These are phyloP conservation scores for Monilinia polystroma DNA, from an alignment of 2,329 filamentous ascomycete species.

Conservation along the genomic window DNA sequence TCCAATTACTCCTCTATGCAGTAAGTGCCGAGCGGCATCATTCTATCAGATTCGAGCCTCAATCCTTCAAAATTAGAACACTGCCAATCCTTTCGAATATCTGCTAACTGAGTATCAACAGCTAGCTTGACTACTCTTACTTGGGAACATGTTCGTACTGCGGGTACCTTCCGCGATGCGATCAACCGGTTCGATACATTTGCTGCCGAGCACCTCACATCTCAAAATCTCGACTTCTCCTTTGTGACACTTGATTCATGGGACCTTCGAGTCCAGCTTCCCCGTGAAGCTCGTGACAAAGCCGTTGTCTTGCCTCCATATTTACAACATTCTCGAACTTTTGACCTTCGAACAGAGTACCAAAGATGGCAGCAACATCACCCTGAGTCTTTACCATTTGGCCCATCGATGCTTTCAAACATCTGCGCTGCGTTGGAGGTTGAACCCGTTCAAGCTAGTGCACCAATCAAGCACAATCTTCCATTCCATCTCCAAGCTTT, in stretches of 20 bases:
- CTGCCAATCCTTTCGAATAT: slow-evolving; percentile 15
- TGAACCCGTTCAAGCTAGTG: slow-evolving; percentile 94
- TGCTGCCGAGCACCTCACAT: slow-evolving; percentile 84
- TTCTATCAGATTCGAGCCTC: slow-evolving; percentile 7
- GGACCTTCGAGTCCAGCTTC: slow-evolving; percentile 96
- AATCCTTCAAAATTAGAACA: background rate
- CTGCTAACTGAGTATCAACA: slow-evolving; percentile 45
- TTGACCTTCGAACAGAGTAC: slow-evolving; percentile 95
- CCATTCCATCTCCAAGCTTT: slow-evolving; percentile 97
- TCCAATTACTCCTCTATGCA: slow-evolving; percentile 96
- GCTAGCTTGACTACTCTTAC: slow-evolving; percentile 96
- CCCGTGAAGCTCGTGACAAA: slow-evolving; percentile 96
- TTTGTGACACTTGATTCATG: slow-evolving; percentile 98
- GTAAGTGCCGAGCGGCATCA: slow-evolving; percentile 59
- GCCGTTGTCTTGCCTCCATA: slow-evolving; percentile 94
- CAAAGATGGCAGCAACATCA: slow-evolving; percentile 98
- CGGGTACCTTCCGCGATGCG: slow-evolving; percentile 94
- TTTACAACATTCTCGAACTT: slow-evolving; percentile 95
- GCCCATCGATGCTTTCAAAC: slow-evolving; percentile 90
- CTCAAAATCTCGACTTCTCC: slow-evolving; percentile 92
- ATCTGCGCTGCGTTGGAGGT: slow-evolving; percentile 98
- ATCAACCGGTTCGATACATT: slow-evolving; percentile 94
- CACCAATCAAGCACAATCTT: slow-evolving; percentile 97
- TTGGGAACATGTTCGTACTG: slow-evolving; percentile 98
- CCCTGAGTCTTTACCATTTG: slow-evolving; percentile 94